Evolutionary conservation across 306 rosid genomes (phyloP).

Genomic region (Vachellia pachyceras): DNA sequence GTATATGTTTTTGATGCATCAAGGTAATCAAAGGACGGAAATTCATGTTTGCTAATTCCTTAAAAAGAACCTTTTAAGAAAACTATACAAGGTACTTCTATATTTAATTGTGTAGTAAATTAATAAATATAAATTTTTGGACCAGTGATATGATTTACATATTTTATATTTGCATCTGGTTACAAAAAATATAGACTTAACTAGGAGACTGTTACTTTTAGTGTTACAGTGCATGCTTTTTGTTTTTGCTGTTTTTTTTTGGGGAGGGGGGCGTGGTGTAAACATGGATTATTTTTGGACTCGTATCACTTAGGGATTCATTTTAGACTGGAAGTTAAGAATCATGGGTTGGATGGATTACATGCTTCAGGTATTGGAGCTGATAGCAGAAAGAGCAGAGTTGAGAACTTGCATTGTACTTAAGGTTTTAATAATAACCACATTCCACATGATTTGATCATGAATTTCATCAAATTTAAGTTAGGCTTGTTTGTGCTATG

Average conservation of each 20-base stretch:
- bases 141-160: background rate
- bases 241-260: background rate
- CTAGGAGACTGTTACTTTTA: background rate
- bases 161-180: background rate
- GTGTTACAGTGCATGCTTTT: background rate
- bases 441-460: background rate
- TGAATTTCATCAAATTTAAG: background rate
- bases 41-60: background rate
- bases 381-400: background rate
- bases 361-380: background rate
- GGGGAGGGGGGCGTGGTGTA: background rate
- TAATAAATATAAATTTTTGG: background rate
- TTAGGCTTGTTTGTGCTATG: background rate
- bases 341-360: background rate
- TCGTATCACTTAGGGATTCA: background rate
- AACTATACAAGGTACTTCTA: background rate
- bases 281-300: conserved; percentile 1
- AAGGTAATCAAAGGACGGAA: background rate
- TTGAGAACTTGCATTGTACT: background rate
- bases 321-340: background rate
- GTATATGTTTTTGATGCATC: background rate
- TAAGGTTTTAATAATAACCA: background rate
- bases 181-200: background rate
- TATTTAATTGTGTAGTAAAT: background rate
- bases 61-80: background rate